Evolutionary conservation across 106 monocot genomes (phyloP).

Genomic region (Amphibolis antarctica): DNA sequence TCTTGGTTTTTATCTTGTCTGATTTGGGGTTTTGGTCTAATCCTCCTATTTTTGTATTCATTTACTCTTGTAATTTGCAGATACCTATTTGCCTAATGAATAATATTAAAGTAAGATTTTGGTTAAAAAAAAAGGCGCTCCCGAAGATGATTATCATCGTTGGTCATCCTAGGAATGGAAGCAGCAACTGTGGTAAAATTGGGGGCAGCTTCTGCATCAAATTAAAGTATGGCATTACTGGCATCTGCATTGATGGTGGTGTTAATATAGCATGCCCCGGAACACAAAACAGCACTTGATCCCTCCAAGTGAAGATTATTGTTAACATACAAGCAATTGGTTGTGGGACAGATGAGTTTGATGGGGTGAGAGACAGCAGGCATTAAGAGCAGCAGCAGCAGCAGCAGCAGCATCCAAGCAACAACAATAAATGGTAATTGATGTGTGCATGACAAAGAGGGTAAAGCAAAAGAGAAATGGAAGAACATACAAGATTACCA

Average conservation of each 20-base stretch:
- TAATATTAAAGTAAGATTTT: too few relatives aligned
- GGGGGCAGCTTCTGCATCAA: not conserved
- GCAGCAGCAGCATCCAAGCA: not conserved
- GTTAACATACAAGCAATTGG: too few relatives aligned
- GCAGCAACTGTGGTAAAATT: not conserved
- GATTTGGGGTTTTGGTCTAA: too few relatives aligned
- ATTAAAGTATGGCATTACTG: not conserved
- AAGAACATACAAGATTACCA: not conserved
- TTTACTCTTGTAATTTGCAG: too few relatives aligned
- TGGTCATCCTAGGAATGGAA: too few relatives aligned
- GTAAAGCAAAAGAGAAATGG: not conserved
- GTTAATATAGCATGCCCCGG: not conserved
- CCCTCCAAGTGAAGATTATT: not conserved
- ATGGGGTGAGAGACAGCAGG: not conserved
- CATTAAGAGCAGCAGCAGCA: not conserved
- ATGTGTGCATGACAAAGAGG: slow-evolving; percentile 1
- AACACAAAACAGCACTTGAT: not conserved
- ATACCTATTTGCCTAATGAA: too few relatives aligned
- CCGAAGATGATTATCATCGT: too few relatives aligned
- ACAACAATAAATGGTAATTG: slow-evolving; percentile 2
- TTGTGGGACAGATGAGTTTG: not conserved
- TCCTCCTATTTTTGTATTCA: too few relatives aligned
- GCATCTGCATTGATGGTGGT: not conserved
- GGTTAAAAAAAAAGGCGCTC: too few relatives aligned
- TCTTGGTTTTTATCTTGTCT: too few relatives aligned